phyloP scores from a whole-genome alignment of 768 basidiomycete species.

The Krasilnikovozyma curviuscula region DNA sequence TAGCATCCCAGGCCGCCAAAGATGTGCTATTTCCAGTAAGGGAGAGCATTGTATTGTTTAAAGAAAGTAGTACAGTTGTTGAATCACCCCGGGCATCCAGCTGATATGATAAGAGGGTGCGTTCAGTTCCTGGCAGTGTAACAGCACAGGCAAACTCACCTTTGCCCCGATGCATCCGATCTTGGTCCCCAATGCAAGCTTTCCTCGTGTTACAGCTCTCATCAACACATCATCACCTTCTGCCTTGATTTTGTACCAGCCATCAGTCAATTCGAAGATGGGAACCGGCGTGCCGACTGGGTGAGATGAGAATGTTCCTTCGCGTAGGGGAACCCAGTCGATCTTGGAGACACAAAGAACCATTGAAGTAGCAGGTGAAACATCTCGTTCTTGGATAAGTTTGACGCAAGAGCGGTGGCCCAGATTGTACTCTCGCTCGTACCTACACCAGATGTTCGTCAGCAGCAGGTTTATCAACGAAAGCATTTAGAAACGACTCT shows the following conservation, averaged over 20 bases:
- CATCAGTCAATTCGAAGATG: constrained; percentile 81
- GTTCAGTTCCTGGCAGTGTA: neutral
- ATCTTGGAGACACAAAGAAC: constrained; percentile 66
- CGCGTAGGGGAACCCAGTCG: constrained; percentile 30
- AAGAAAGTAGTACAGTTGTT: constrained; percentile 62
- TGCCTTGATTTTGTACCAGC: constrained; percentile 80
- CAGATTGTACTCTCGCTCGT: constrained; percentile 64
- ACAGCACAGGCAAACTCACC: constrained; percentile 32
- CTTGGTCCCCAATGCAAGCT: constrained; percentile 61
- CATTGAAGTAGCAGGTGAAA: constrained; percentile 57
- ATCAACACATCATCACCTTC: constrained; percentile 52
- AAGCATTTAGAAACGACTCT: neutral
- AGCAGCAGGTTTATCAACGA: neutral
- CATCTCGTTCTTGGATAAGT: constrained; percentile 63
- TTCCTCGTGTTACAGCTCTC: constrained; percentile 46
- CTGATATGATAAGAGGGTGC: constrained; percentile 28
- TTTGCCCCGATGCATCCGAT: constrained; percentile 57
- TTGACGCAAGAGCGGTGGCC: constrained; percentile 66
- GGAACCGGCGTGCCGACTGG: constrained; percentile 22
- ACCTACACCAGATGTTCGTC: constrained; percentile 33
- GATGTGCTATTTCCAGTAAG: constrained; percentile 71
- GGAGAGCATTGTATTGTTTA: constrained; percentile 42
- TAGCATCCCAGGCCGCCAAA: constrained; percentile 69
- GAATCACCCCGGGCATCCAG: constrained; percentile 41
- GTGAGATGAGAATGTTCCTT: neutral